Base-by-base conservation (phyloP, 116 monocot species). In the Iris pallida region DNA sequence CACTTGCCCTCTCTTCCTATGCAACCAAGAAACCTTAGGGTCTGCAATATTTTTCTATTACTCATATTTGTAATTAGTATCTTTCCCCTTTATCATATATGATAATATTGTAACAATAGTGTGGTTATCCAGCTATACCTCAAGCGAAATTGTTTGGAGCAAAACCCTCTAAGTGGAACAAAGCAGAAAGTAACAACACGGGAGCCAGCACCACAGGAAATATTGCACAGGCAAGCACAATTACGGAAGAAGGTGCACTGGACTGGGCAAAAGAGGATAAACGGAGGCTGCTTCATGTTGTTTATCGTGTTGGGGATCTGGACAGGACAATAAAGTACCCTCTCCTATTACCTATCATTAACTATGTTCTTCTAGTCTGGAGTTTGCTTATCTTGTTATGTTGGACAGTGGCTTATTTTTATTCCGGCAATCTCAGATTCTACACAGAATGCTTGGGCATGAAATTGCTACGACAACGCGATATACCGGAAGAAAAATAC, bases 361-460 rank as follows among this genome's bases (percentile, higher is more conserved):
- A 13, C 16, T 42, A 11, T 11, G 7, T 11, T 20, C 10, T 59
- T 15, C 10, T 7, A 7, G 17, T 45, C 18, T 17, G 44, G 0
- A 57, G 42, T 56, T 62, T 61, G n/a, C 30, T 51, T 12, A 19
- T 1, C 42, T 51, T 40, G 5, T 66, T 49, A 10, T 6, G 15
- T 53, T 59, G 7, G 6, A 13, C 16, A 0, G 7, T 47, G 9
- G 8, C 53, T 51, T 66, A n/a, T 68, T 42, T 53, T 53, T 59
- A 0, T 20, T 72, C 1, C 66, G 11, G 58, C 18, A 61, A 14
- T 8, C 74, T 68, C 68, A 93, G 93, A 70, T 93, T 93, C 69
- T 93, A 93, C 69, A 89, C 93, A 8, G 89, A 93, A 75, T 93
- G 93, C 60, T 65, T 93, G 51, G 93, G 89, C 20, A 93, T 93